Evolutionary conservation across 139 green algal genomes (phyloP), one percentile per base, ranked within the genome.

Genomic region (Micractinium sp.): DNA sequence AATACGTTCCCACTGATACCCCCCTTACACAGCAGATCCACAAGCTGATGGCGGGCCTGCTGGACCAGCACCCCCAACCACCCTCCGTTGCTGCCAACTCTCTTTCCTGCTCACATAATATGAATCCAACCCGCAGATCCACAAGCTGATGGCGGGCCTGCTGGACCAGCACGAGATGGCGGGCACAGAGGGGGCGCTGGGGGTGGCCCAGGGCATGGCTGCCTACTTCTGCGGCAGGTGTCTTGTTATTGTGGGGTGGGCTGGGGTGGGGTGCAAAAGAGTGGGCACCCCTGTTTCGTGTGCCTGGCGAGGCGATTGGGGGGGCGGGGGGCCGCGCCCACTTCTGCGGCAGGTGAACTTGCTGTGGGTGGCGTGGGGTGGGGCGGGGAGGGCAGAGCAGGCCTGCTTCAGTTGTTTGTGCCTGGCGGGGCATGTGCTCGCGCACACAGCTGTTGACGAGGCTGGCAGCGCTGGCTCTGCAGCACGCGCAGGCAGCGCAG

Each of bases 61-160:
- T n/a, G n/a, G n/a, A n/a, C n/a, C n/a, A n/a, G n/a, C n/a, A n/a
- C n/a, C n/a, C n/a, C n/a, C n/a, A n/a, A n/a, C n/a, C n/a, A n/a
- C n/a, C n/a, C n/a, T n/a, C n/a, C n/a, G n/a, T n/a, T n/a, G n/a
- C n/a, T n/a, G n/a, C n/a, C n/a, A n/a, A n/a, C n/a, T n/a, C n/a
- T n/a, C n/a, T n/a, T n/a, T n/a, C n/a, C 47, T 56, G 47, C 7
- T 56, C 47, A 56, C 47, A 56, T 16, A 56, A 56, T 56, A 5
- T 9, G 47, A 56, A 2, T 35, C 38, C 60, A 27, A 7, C 38
- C n/a, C 82, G 63, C 93, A 95, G 91, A 95, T 96, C 38, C 95
- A 97, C 91, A 96, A 97, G 91, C 92, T 97, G 71, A 93, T 97
- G 83, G 88, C 89, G 22, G 95, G 95, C 27, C 92, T 97, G 31